Conservation (phyloP, 306 rosid species). For the Prunus padus region DNA sequence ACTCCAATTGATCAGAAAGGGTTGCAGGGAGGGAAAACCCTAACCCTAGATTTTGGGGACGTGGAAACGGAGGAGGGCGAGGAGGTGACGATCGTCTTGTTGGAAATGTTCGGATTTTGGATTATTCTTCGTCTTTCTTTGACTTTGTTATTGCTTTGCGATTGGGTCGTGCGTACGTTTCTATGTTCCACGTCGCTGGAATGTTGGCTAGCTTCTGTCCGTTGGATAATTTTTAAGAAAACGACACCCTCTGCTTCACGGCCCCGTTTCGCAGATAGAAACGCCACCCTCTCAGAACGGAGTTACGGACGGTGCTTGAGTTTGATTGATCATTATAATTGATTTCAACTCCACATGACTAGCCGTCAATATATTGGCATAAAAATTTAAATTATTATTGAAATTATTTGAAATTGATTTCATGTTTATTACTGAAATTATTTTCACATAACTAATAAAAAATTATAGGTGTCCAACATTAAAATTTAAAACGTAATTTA, state of each 20-base stretch:
- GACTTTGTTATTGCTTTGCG: not conserved
- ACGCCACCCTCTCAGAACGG: not conserved
- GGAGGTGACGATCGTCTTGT: not conserved
- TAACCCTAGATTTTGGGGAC: conserved; percentile 18
- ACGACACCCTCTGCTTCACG: not conserved
- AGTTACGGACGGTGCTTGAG: no score
- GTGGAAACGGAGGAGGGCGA: not conserved
- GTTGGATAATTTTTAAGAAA: not conserved
- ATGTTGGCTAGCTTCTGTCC: not conserved
- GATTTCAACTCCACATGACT: no score
- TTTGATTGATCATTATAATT: no score
- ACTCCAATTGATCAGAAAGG: not conserved
- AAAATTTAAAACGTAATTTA: no score
- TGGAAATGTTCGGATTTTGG: not conserved
- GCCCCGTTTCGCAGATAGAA: no score
- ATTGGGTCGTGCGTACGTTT: not conserved
- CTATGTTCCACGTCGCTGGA: not conserved
- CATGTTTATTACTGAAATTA: no score
- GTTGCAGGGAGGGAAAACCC: not conserved
- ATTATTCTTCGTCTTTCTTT: not conserved
- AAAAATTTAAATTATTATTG: no score
- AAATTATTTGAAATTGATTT: no score
- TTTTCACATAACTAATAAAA: no score
- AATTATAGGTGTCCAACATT: no score
- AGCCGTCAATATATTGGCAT: no score